These are phyloP conservation scores for Moesziomyces sp. DNA, from an alignment of 1,284 basidiomycete species.

Conservation along the genomic window DNA sequence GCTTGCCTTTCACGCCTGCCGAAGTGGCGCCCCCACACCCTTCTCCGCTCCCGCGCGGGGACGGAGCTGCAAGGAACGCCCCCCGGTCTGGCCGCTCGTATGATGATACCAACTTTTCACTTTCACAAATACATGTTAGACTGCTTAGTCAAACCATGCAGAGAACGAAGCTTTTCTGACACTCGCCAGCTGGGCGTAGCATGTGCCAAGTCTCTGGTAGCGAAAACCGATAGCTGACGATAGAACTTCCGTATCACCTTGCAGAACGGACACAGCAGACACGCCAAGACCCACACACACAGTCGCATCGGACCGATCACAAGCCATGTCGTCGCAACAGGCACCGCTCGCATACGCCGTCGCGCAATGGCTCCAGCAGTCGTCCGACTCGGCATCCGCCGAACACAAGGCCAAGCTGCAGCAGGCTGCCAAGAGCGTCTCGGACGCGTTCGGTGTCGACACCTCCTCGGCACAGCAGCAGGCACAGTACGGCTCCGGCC, in stretches of 20 bases:
- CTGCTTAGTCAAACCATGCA: conserved; percentile 46
- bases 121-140: conserved; percentile 55
- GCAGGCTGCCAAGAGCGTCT: conserved; percentile 49
- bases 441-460: conserved; percentile 54
- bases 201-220: background rate
- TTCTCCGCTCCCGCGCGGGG: too few relatives aligned
- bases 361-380: conserved; percentile 56
- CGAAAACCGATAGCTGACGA: background rate
- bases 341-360: conserved; percentile 60
- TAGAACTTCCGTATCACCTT: background rate
- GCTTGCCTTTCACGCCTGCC: background rate
- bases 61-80: background rate
- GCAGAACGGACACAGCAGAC: conserved; percentile 3
- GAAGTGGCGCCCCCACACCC: too few relatives aligned
- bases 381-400: conserved; percentile 22
- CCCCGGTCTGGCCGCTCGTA: conserved; percentile 4
- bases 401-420: conserved; percentile 48
- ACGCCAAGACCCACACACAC: background rate
- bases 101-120: conserved; percentile 52
- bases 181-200: background rate
- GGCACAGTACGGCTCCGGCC: conserved; percentile 54
- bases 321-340: conserved; percentile 33
- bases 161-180: conserved; percentile 47
- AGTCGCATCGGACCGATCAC: background rate
- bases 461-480: conserved; percentile 45